Percentiles rank a stretch among this genome's conserved stretches.
Conservation (phyloP, 2,329 filamentous ascomycete species). For the Fusarium torulosum region DNA sequence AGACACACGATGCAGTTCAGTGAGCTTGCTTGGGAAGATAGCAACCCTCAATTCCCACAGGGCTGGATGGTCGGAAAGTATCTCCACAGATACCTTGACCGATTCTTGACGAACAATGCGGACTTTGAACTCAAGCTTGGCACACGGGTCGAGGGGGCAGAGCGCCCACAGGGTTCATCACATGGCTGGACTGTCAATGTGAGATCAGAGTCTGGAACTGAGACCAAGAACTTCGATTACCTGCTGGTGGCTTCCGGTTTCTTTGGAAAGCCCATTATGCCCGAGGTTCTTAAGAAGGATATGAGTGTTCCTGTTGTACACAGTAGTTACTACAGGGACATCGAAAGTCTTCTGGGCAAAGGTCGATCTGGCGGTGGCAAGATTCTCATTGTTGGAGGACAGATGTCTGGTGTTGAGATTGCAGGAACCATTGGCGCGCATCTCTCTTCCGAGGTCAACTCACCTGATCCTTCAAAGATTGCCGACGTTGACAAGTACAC, state of each 20-base stretch:
- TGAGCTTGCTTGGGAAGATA: slow-evolving; percentile 77
- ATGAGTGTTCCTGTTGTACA: slow-evolving; percentile 69
- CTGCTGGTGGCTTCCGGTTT: slow-evolving; percentile 81
- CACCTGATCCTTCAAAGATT: slow-evolving; percentile 59
- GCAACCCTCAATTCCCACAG: slow-evolving; percentile 74
- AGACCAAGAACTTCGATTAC: slow-evolving; percentile 73
- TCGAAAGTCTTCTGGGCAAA: slow-evolving; percentile 62
- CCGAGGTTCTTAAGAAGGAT: slow-evolving; percentile 56
- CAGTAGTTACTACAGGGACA: slow-evolving; percentile 74
- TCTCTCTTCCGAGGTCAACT: slow-evolving; percentile 72
- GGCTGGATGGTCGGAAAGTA: slow-evolving; percentile 84
- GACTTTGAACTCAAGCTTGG: slow-evolving; percentile 63
- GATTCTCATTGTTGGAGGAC: slow-evolving; percentile 81
- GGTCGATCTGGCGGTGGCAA: slow-evolving; percentile 62
- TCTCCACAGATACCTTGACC: slow-evolving; percentile 71
- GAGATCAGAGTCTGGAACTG: slow-evolving; percentile 52
- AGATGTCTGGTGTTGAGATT: slow-evolving; percentile 86
- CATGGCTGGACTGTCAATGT: slow-evolving; percentile 59
- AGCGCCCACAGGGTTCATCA: slow-evolving; percentile 53
- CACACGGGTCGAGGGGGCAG: slow-evolving; percentile 59
- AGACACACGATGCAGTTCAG: slow-evolving; percentile 79
- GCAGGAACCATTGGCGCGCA: slow-evolving; percentile 79
- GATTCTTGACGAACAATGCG: slow-evolving; percentile 63
- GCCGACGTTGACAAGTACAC: slow-evolving; percentile 63
- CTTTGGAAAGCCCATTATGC: slow-evolving; percentile 72